These are phyloP conservation scores for Linum lewisii DNA, from an alignment of 345 rosid genomes.

Conservation along the genomic window DNA sequence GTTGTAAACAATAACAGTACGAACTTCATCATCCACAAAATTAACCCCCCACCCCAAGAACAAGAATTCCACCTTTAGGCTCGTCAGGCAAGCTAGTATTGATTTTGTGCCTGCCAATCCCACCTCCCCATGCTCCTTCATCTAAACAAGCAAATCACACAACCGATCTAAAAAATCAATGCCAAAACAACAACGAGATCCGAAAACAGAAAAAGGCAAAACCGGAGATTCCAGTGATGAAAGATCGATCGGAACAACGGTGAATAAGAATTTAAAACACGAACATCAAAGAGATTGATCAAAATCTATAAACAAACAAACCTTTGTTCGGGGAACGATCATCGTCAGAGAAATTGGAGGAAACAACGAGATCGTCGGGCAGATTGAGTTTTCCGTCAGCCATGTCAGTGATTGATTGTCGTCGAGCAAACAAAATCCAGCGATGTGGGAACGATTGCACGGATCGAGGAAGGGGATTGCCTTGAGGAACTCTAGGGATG, in stretches of 20 bases:
- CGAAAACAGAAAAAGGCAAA: background rate
- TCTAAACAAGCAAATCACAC: background rate
- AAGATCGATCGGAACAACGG: background rate
- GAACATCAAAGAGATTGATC: background rate
- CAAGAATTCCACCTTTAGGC: background rate
- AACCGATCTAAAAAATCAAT: background rate
- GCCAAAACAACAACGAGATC: background rate
- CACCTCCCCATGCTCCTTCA: background rate
- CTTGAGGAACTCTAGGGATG: background rate
- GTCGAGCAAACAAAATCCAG: background rate
- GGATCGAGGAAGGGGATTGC: background rate
- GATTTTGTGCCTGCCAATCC: background rate
- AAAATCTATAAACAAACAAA: background rate
- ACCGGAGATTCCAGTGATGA: background rate
- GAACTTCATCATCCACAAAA: no score
- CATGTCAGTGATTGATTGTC: background rate
- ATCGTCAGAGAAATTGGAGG: background rate
- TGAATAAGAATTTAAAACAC: background rate
- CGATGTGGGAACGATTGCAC: background rate
- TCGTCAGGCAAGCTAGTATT: background rate
- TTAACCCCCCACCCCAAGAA: background rate
- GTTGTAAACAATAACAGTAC: no score
- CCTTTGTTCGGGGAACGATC: background rate
- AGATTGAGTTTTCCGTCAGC: slow-evolving; percentile 2
- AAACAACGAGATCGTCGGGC: background rate